Percentiles rank a stretch among this genome's conserved stretches.
Evolutionary conservation across 805 yeast species (phyloP).

Genomic region (Candida adriatica): DNA sequence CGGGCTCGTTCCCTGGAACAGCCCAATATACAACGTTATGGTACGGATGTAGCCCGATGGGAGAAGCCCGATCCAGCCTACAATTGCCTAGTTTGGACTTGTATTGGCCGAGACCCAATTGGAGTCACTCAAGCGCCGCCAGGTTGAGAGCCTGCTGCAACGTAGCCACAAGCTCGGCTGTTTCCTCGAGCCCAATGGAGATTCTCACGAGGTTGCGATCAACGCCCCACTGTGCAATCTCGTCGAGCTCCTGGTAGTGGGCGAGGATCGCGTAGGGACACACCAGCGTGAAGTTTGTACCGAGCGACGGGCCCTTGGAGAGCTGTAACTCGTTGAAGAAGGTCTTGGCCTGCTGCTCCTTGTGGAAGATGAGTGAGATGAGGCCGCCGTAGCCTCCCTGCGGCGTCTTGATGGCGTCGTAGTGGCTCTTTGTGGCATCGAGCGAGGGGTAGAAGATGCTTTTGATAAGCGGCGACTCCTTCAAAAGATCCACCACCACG

Average conservation of each 20-base stretch:
- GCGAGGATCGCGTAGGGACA: constrained; percentile 89
- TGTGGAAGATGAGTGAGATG: constrained; percentile 63
- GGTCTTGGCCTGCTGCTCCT: constrained; percentile 55
- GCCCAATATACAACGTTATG: too few relatives aligned
- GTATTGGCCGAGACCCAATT: too few relatives aligned
- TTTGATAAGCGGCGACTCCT: constrained; percentile 42
- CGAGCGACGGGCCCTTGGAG: constrained; percentile 87
- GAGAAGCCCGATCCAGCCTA: too few relatives aligned
- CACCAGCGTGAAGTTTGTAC: constrained; percentile 82
- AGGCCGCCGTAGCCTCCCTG: constrained; percentile 89
- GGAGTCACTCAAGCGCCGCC: constrained; percentile 14
- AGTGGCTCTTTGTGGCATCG: constrained; percentile 47
- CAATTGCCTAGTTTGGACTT: too few relatives aligned
- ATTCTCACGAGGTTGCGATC: constrained; percentile 72
- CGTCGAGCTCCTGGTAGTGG: constrained; percentile 76
- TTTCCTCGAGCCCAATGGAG: constrained; percentile 80
- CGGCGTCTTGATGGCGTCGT: constrained; percentile 60
- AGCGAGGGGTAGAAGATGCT: constrained; percentile 67
- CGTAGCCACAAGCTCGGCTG: constrained; percentile 37
- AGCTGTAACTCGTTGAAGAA: constrained; percentile 66
- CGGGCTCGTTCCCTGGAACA: too few relatives aligned
- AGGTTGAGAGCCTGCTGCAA: constrained; percentile 17
- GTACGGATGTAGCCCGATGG: too few relatives aligned
- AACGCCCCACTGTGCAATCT: constrained; percentile 75
- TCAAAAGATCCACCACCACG: constrained; percentile 47